Evolutionary conservation across 202 grass and related monocot genomes (phyloP), one percentile per base, ranked within the genome.

Genomic region (Setaria italica): DNA sequence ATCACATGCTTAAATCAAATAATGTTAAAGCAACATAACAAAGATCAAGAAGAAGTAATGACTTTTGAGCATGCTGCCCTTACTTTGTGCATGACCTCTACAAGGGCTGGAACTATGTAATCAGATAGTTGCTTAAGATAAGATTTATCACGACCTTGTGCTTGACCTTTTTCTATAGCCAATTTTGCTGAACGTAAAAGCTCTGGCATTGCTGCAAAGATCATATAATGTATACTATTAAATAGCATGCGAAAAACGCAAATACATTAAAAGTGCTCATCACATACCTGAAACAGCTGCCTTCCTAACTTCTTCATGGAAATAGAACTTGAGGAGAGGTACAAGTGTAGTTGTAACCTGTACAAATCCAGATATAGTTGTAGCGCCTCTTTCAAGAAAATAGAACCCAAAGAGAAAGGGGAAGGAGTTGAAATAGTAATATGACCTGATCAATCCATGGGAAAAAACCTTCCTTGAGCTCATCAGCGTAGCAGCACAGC

Each of bases 401-500:
- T 50, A 83, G 17, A 73, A n/a, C 6, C 17, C 0, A 1, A 49
- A 0, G 11, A 58, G 0, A 33, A 33, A 71, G 35, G 46, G 32
- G 19, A 32, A 72, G 45, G 32, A 15, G 21, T 48, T 21, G 25
- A 21, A 74, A 56, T 14, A 7, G 16, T 46, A 73, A 74, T 79
- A 72, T 69, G 20, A 98, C 95, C 95, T 93, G 90, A 85, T 98
- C 89, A 42, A 93, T 93, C 95, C 95, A 98, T 80, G 95, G 95
- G 32, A 84, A 98, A 92, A 98, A 98, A 6, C 93, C 90, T 90
- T 98, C 91, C 69, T 90, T 90, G 69, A 98, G 92, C 81, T 91
- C 91, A 81, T 95, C 89, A 67, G 90, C 83, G 43, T 95, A 98
- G 65, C 87, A 88, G 80, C 87, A 93, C 20, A 98, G 78, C 90